A percentile compares a stretch with the other conserved stretches of the same genome.
Conservation (phyloP, 768 basidiomycete species). For the Trametes cingulata region DNA sequence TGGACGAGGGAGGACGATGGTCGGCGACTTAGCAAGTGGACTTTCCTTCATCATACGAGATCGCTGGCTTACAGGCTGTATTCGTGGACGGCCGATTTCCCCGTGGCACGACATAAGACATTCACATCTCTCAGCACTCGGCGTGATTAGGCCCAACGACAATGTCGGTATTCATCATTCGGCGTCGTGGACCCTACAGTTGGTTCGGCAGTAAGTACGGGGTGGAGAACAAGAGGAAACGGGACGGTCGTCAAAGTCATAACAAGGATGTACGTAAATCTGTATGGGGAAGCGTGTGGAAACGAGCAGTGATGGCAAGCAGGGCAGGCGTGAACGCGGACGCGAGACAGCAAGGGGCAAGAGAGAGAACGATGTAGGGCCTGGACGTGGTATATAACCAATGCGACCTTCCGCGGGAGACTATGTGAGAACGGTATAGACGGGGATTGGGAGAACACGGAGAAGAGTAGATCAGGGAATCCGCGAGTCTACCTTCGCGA, state of each 20-base stretch:
- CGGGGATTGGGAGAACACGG: background rate
- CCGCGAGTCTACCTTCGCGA: background rate
- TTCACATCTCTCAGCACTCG: too few species aligned
- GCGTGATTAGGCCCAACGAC: background rate
- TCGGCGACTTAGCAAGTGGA: too few species aligned
- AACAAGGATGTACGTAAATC: slow-evolving; percentile 3
- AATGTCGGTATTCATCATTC: slow-evolving; percentile 2
- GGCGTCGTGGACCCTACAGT: slow-evolving; percentile 2
- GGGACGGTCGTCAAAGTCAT: slow-evolving; percentile 18
- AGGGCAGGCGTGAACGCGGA: background rate
- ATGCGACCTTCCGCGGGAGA: slow-evolving; percentile 1
- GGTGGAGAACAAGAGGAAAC: background rate
- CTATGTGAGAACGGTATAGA: background rate
- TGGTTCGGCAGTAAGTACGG: slow-evolving; percentile 6
- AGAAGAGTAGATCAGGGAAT: background rate
- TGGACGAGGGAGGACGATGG: too few species aligned
- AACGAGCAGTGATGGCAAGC: background rate
- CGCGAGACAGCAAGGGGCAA: background rate
- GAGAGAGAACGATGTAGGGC: background rate
- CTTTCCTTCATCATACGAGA: too few species aligned
- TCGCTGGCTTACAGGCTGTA: too few species aligned
- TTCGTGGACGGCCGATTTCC: too few species aligned
- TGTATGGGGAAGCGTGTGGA: background rate
- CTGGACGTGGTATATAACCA: slow-evolving; percentile 6
- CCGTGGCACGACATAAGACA: too few species aligned